phyloP scores from a whole-genome alignment of 1,284 basidiomycete species.

The Wallemia hederae region DNA sequence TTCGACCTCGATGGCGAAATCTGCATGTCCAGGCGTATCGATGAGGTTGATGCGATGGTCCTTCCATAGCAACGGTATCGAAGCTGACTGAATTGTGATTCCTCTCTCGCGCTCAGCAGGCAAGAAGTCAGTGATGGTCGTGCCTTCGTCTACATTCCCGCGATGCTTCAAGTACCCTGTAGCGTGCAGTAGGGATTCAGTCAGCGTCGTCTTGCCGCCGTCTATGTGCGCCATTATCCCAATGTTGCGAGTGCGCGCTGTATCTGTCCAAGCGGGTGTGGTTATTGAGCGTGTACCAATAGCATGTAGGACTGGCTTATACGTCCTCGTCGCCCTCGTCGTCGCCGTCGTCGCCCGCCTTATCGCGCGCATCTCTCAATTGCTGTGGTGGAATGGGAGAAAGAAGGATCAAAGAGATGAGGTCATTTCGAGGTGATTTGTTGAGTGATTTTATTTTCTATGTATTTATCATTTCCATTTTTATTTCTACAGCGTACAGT shows the following conservation, averaged over 20 bases:
- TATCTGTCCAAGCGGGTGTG: background rate
- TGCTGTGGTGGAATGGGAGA: too few species aligned
- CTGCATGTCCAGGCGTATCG: slow-evolving; percentile 71
- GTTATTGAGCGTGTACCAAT: background rate
- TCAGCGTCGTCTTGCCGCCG: slow-evolving; percentile 69
- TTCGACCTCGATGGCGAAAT: slow-evolving; percentile 84
- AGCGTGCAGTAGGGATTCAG: slow-evolving; percentile 51
- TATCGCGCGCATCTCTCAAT: too few species aligned
- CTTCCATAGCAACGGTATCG: slow-evolving; percentile 68
- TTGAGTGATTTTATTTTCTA: too few species aligned
- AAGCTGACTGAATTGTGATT: slow-evolving; percentile 72
- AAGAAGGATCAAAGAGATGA: too few species aligned
- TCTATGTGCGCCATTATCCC: slow-evolving; percentile 17
- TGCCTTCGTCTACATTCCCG: slow-evolving; percentile 62
- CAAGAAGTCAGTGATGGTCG: slow-evolving; percentile 66
- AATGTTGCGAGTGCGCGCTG: background rate
- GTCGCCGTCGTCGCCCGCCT: too few species aligned
- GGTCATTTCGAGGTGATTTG: too few species aligned
- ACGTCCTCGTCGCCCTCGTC: too few species aligned
- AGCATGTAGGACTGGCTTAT: too few species aligned
- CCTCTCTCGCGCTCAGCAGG: slow-evolving; percentile 65
- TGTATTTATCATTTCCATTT: too few species aligned
- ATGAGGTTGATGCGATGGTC: slow-evolving; percentile 56
- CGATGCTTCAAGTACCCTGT: slow-evolving; percentile 40
- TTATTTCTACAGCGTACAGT: too few species aligned